Percentiles rank a stretch among this genome's conserved stretches.
Conservation (phyloP, 345 rosid species). For the Barbarea vulgaris region DNA sequence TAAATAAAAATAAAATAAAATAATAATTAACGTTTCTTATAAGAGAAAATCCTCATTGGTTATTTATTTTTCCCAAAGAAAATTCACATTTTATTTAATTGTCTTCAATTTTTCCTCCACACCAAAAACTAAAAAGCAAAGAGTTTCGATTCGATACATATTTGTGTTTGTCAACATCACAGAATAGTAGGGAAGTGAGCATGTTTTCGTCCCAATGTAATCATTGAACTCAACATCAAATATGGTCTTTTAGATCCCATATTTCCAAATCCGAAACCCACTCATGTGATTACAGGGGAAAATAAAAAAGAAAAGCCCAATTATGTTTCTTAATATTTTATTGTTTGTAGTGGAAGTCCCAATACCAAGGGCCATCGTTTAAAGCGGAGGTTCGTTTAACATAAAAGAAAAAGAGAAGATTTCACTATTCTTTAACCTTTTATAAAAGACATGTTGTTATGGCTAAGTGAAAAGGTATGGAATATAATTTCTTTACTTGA, state of each 20-base stretch:
- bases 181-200: not conserved
- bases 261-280: constrained; percentile 16
- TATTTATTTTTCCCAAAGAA: no score
- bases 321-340: constrained; percentile 21
- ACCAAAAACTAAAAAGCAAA: not conserved
- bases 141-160: not conserved
- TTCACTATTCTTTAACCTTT: constrained; percentile 24
- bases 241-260: not conserved
- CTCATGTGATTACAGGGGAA: constrained; percentile 26
- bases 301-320: constrained; percentile 5
- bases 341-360: constrained; percentile 34
- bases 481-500: constrained; percentile 20
- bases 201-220: constrained; percentile 2
- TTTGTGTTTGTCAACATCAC: not conserved
- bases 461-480: constrained; percentile 34
- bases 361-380: constrained; percentile 40
- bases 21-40: no score
- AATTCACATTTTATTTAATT: not conserved
- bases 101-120: not conserved
- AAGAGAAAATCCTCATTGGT: no score
- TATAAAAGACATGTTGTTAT: constrained; percentile 23
- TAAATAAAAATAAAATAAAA: no score
- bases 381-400: constrained; percentile 34
- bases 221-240: constrained; percentile 19
- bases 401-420: constrained; percentile 25